Conservation (phyloP, 2,329 filamentous ascomycete species). For the Penicillium hordei region DNA sequence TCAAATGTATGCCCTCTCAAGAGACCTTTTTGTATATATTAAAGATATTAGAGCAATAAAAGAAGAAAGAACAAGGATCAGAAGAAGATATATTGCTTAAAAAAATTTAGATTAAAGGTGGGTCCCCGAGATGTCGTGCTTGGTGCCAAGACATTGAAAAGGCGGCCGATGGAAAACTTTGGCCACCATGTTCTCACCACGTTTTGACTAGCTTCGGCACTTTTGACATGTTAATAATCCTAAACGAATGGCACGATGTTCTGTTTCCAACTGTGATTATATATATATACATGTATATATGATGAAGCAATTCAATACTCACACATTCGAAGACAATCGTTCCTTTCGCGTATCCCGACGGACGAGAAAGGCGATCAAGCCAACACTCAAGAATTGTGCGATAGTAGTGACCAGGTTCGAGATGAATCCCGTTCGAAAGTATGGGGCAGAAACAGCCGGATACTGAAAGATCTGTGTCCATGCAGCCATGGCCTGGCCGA, state of each 20-base stretch:
- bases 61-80: neutral
- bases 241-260: neutral
- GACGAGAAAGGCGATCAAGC: conserved; percentile 23
- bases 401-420: conserved; percentile 37
- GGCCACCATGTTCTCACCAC: neutral
- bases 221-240: neutral
- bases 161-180: neutral
- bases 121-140: conserved; percentile 6
- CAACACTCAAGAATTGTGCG: conserved; percentile 33
- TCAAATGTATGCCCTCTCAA: neutral
- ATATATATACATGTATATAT: neutral
- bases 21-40: neutral
- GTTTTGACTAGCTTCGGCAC: neutral
- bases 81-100: neutral
- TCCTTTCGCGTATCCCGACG: conserved; percentile 5
- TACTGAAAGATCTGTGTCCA: conserved; percentile 44
- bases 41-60: neutral
- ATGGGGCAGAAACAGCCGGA: conserved; percentile 38
- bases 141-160: neutral
- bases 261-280: too few relatives aligned
- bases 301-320: neutral
- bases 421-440: conserved; percentile 27
- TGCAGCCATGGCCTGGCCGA: conserved; percentile 45
- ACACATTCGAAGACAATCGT: neutral
- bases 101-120: neutral